phyloP scores from a whole-genome alignment of 2,329 filamentous ascomycete genomes.

The Aspergillus fijiensis region DNA sequence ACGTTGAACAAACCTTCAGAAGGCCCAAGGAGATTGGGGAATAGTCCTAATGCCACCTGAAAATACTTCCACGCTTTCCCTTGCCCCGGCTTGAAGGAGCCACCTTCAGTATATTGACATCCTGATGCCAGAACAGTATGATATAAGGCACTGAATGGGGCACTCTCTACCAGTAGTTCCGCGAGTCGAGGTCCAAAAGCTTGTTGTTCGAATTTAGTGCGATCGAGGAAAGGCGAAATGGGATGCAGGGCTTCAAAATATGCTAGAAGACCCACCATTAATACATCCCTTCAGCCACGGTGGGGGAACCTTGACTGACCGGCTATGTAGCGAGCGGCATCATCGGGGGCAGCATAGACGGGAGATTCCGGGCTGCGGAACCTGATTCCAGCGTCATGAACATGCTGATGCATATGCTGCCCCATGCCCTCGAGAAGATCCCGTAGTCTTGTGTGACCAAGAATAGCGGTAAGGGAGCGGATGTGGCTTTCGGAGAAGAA shows the following conservation, averaged over 20 bases:
- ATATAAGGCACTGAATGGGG: background rate
- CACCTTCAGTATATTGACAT: background rate
- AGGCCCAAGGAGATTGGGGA: background rate
- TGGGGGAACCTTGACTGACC: background rate
- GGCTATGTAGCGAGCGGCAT: background rate
- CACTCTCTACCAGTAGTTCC: background rate
- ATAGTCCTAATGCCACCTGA: background rate
- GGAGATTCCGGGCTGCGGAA: background rate
- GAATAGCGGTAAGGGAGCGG: background rate
- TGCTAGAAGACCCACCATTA: background rate
- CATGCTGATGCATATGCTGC: background rate
- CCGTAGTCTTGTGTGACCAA: background rate
- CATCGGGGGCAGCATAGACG: background rate
- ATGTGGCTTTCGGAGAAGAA: background rate
- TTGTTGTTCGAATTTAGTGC: background rate
- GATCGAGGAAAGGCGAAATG: background rate
- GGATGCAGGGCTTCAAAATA: background rate
- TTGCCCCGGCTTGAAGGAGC: background rate
- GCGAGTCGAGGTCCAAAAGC: background rate
- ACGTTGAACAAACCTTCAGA: background rate
- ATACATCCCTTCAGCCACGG: too few relatives aligned
- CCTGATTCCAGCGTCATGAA: background rate
- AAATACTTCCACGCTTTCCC: slow-evolving; percentile 5
- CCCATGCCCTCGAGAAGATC: background rate
- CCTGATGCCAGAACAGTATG: background rate